Base-by-base conservation (phyloP, 495 filamentous ascomycete genomes). In the Echria macrotheca region DNA sequence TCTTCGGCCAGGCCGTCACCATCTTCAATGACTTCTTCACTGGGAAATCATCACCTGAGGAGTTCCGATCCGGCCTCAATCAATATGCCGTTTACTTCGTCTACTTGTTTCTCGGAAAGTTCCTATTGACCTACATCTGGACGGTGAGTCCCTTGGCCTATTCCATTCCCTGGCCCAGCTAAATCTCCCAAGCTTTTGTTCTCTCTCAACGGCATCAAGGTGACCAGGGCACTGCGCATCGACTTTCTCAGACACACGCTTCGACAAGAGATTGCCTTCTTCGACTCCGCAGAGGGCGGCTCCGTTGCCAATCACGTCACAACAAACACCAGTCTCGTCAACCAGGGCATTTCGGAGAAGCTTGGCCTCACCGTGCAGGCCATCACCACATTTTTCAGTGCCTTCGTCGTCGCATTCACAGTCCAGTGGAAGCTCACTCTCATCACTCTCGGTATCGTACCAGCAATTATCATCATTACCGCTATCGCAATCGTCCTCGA, bases 321-420 rank as follows among this genome's bases (percentile, higher is more conserved):
- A 8, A 60, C 57, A 15, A 57, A 63, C 49, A 47, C 41, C 9
- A 60, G 57, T 32, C 53, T 60, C 23, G 51, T 63, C 45, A 54
- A 57, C 39, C 68, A 70, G 4, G 79, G 78, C 14, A 80, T 77
- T 3, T 73, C 75, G 1, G 79, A 83, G 61, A 83, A 82, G 51
- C 76, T 79, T 6, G 79, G 78, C 14, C 69, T 81, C 21, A 68
- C 69, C 31, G 56, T 82, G n/a, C 63, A 70, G 21, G 74, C 70
- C 17, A 52, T 77, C 5, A 69, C 76, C 4, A 80, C 76, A 39
- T 81, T 83, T 47, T 45, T 80, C 21, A 72, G 73, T 0, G 72
- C 79, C 11, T 82, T 80, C 46, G 65, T 81, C 44, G 67, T 83
- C 23, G 78, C 74, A 3, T 82, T 79, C 47, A 61, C 52, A 11